Evolutionary conservation across 2,329 filamentous ascomycete species (phyloP).

Genomic region (Immersiporthe knoxdaviesiana): DNA sequence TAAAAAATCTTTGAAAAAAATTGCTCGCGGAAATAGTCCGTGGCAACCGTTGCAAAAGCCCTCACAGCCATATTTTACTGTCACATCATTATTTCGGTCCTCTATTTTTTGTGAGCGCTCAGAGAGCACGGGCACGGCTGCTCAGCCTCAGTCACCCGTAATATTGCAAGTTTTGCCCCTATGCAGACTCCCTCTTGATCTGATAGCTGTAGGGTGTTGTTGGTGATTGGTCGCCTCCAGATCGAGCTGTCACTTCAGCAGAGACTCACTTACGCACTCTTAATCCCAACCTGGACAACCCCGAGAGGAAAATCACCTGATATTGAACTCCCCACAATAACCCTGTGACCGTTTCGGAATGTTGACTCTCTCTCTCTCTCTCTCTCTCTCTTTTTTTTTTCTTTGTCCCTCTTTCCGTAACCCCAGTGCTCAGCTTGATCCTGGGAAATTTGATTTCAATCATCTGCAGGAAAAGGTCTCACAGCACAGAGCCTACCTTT

Average conservation of each 20-base stretch:
- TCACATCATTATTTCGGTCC: background rate
- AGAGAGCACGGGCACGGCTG: conserved; percentile 2
- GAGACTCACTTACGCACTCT: background rate
- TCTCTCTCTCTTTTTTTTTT: too few relatives aligned
- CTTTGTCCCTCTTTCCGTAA: background rate
- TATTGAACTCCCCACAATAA: background rate
- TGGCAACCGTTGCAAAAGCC: conserved; percentile 4
- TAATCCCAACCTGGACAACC: background rate
- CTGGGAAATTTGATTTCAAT: background rate
- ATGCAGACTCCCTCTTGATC: background rate
- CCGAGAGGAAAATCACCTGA: background rate
- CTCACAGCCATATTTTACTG: too few relatives aligned
- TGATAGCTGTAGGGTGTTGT: background rate
- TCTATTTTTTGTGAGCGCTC: background rate
- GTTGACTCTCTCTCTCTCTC: too few relatives aligned
- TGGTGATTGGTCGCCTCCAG: background rate
- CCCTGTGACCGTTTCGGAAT: background rate
- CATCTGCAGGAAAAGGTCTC: background rate
- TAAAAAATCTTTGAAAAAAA: background rate
- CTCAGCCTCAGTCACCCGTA: background rate
- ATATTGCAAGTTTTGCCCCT: background rate
- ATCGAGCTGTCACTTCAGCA: conserved; percentile 5
- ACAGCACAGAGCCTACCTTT: too few relatives aligned
- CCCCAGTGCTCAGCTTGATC: background rate
- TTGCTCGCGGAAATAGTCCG: background rate